Evolutionary conservation across 257 asterid species (phyloP), one percentile per base, ranked within the genome.

Genomic region (Linderniella brevidens): DNA sequence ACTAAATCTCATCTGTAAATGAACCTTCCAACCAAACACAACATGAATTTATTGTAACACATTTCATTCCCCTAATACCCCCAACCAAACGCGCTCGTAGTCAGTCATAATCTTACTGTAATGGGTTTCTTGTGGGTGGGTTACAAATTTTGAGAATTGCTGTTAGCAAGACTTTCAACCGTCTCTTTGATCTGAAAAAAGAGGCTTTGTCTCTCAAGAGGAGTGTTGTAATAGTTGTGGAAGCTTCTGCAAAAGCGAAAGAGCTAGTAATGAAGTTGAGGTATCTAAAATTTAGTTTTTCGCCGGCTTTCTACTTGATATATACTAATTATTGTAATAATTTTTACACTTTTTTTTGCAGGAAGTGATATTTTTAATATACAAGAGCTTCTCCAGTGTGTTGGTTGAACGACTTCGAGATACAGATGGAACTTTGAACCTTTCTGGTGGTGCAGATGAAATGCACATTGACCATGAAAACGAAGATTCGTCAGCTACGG

Each of bases 221-320:
- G 75, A 72, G 73, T 68, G 66, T 81, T 56, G 55, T 69, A 35
- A 44, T 52, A 40, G 87, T 73, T 57, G 56, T 68, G 53, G 80
- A 73, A 65, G 82, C 86, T 69, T 77, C 87, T 48, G 64, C 75
- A 20, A 90, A 71, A 77, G 87, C 96, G 55, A 71, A 49, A 67
- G 79, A 62, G 96, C 98, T 8, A 47, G 49, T 56, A 77, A 68
- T 57, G 98, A 90, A 71, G 77, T 76, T 63, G 92, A 88, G 95
- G 98, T 84, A 68, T 32, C 48, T 39, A 3, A 36, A 16, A 13
- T 11, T 29, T 9, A 35, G 38, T 36, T 7, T 4, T 8, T 20
- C 29, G 32, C 32, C 3, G 47, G 20, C 4, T 46, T 46, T 8
- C 1, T 46, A 8, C 13, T 44, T 1, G 19, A n/a, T n/a, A 44